These are phyloP conservation scores for Talaromyces funiculosus DNA, from an alignment of 2,329 filamentous ascomycete genomes.

Conservation along the genomic window DNA sequence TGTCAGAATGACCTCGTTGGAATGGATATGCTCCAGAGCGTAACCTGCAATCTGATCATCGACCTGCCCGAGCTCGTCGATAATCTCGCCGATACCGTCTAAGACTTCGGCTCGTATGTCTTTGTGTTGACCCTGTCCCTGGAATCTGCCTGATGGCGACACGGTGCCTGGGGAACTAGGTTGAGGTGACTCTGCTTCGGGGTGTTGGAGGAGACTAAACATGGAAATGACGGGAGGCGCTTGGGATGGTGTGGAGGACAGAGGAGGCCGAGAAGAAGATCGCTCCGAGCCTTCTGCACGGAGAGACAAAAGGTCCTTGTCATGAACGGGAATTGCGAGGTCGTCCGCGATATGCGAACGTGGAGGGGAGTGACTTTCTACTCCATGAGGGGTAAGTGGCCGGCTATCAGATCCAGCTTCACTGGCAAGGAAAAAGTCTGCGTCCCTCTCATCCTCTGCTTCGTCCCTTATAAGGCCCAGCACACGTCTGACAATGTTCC, in stretches of 20 bases:
- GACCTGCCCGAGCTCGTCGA: slow-evolving; percentile 87
- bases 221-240: slow-evolving; percentile 60
- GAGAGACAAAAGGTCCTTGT: slow-evolving; percentile 23
- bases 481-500: slow-evolving; percentile 88
- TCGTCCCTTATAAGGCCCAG: slow-evolving; percentile 89
- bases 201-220: slow-evolving; percentile 78
- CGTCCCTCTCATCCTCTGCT: slow-evolving; percentile 71
- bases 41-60: slow-evolving; percentile 89
- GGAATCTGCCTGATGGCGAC: slow-evolving; percentile 30
- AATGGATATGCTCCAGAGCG: slow-evolving; percentile 86
- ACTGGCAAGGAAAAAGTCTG: slow-evolving; percentile 50
- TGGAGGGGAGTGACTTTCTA: slow-evolving; percentile 28
- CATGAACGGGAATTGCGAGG: slow-evolving; percentile 18
- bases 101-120: slow-evolving; percentile 86
- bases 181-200: slow-evolving; percentile 43
- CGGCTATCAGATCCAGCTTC: slow-evolving; percentile 55
- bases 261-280: slow-evolving; percentile 50
- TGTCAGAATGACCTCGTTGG: slow-evolving; percentile 85
- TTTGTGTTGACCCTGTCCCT: slow-evolving; percentile 37
- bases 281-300: slow-evolving; percentile 29
- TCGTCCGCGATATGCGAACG: slow-evolving; percentile 13
- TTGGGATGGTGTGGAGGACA: slow-evolving; percentile 52
- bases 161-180: slow-evolving; percentile 32
- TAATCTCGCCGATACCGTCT: slow-evolving; percentile 89
- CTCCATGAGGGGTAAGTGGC: slow-evolving; percentile 36